These are phyloP conservation scores for Nepenthes mirabilis DNA, from an alignment of 148 eudicot genomes.

Conservation along the genomic window DNA sequence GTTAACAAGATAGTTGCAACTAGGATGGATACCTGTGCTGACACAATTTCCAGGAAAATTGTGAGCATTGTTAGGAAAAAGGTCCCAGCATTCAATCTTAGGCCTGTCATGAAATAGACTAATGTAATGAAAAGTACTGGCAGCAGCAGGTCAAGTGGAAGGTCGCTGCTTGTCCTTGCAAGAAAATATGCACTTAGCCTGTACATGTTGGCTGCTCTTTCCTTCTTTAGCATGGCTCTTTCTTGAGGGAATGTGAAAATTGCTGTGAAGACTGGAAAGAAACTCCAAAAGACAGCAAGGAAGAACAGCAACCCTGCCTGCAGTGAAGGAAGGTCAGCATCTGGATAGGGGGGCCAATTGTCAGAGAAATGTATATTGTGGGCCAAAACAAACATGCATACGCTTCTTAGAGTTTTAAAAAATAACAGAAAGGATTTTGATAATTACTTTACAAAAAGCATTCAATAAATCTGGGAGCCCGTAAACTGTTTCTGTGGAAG, in stretches of 20 bases:
- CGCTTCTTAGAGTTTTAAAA: too few species aligned
- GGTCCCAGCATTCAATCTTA: conserved; percentile 36
- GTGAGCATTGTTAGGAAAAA: conserved; percentile 61
- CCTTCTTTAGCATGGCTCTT: conserved; percentile 83
- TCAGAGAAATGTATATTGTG: not conserved
- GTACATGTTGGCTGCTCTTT: conserved; percentile 92
- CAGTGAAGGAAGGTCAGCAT: conserved; percentile 1
- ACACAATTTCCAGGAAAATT: conserved; percentile 74
- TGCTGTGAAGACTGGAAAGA: conserved; percentile 92
- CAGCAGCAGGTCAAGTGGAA: conserved; percentile 68
- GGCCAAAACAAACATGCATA: not conserved
- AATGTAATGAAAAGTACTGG: conserved; percentile 75
- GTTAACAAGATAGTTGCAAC: not conserved
- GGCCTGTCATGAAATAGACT: conserved; percentile 92
- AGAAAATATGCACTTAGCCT: conserved; percentile 84
- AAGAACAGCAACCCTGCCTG: conserved; percentile 91
- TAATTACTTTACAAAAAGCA: too few species aligned
- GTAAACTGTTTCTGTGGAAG: too few species aligned
- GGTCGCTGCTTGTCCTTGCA: conserved; percentile 81
- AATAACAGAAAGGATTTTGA: too few species aligned
- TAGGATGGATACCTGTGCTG: conserved; percentile 29
- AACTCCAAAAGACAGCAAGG: conserved; percentile 91
- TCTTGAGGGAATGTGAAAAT: conserved; percentile 95
- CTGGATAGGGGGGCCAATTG: not conserved
- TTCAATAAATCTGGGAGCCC: too few species aligned